Evolutionary conservation across 2,329 filamentous ascomycete species (phyloP).

Genomic region (Botryotinia narcissicola): DNA sequence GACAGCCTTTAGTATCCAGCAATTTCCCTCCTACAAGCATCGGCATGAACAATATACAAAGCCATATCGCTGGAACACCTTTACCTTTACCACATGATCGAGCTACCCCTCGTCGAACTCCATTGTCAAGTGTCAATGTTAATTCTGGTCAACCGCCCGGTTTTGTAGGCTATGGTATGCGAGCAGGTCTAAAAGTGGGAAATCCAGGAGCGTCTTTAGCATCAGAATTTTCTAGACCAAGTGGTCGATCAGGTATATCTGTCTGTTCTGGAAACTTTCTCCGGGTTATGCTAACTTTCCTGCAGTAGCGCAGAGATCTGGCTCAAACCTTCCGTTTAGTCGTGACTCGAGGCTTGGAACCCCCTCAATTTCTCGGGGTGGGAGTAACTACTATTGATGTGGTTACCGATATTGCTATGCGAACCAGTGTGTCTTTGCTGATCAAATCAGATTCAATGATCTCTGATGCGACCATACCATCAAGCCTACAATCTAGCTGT

Average conservation of each 20-base stretch:
- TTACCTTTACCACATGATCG: constrained; percentile 24
- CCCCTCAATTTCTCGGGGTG: constrained; percentile 18
- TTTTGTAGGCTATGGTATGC: constrained; percentile 39
- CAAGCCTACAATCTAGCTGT: not conserved
- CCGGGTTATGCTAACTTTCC: not conserved
- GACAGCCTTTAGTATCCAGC: constrained; percentile 31
- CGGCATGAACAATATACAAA: constrained; percentile 27
- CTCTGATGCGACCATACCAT: not conserved
- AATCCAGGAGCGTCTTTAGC: constrained; percentile 27
- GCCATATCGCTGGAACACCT: constrained; percentile 27
- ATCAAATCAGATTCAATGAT: not conserved
- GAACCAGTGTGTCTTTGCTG: not conserved
- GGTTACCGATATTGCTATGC: not conserved
- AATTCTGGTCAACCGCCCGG: constrained; percentile 27
- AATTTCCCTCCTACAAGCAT: constrained; percentile 24
- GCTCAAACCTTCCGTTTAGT: constrained; percentile 22
- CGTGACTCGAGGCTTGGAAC: constrained; percentile 25
- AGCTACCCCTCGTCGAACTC: constrained; percentile 28
- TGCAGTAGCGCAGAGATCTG: constrained; percentile 33
- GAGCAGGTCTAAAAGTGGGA: constrained; percentile 39
- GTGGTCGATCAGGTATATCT: constrained; percentile 33
- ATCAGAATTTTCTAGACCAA: constrained; percentile 25
- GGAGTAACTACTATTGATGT: constrained; percentile 11
- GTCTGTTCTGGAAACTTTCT: not conserved
- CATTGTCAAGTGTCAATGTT: constrained; percentile 27